Conservation (phyloP, 192 early-diverging fungal species). For the Mycoemilia scoparia region DNA sequence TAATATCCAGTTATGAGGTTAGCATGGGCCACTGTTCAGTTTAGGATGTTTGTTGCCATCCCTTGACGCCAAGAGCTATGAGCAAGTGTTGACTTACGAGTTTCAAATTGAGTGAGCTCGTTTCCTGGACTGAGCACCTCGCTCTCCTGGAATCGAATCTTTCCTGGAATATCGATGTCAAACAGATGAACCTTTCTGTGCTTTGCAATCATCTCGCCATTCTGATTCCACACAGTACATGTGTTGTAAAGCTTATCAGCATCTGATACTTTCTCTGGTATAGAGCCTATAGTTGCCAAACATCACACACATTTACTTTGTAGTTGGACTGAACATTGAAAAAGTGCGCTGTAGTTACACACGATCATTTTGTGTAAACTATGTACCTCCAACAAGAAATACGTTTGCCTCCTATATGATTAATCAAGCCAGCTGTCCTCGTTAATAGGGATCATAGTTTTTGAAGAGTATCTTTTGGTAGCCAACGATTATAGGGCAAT, state of each 20-base stretch:
- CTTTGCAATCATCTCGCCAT: conserved; percentile 36
- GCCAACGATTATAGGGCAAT: too few relatives aligned
- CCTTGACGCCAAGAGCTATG: too few relatives aligned
- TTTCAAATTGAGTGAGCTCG: conserved; percentile 56
- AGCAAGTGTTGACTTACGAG: too few relatives aligned
- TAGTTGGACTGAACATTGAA: background rate
- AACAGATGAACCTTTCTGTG: conserved; percentile 86
- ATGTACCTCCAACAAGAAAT: conserved; percentile 74
- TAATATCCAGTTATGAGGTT: too few relatives aligned
- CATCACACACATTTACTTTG: background rate
- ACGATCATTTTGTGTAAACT: too few relatives aligned
- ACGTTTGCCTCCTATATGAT: conserved; percentile 66
- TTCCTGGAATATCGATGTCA: conserved; percentile 88
- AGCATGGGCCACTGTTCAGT: background rate
- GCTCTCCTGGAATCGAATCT: conserved; percentile 80
- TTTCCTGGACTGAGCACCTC: conserved; percentile 63
- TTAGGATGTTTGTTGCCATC: conserved; percentile 2
- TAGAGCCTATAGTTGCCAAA: too few relatives aligned
- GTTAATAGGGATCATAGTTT: too few relatives aligned
- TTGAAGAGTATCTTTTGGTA: too few relatives aligned
- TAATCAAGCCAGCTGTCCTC: too few relatives aligned
- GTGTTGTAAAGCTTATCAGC: conserved; percentile 63
- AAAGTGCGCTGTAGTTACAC: background rate
- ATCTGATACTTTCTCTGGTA: conserved; percentile 53
- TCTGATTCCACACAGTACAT: conserved; percentile 56